Conservation (phyloP, 1,139 yeast genomes). For the Debaryomycetaceae sp. region DNA sequence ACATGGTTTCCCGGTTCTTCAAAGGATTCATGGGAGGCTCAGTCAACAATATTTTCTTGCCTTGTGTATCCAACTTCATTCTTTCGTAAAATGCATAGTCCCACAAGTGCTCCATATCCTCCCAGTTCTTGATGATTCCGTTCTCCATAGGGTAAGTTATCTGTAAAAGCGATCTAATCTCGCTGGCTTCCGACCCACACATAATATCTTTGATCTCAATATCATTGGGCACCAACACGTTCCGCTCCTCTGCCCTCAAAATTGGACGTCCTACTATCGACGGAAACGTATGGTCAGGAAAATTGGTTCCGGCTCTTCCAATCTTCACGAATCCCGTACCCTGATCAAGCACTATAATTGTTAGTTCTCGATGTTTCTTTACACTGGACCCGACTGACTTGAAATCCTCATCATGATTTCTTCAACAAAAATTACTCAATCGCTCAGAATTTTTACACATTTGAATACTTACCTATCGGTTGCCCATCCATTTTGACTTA, state of each 20-base stretch:
- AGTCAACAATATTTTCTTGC: constrained; percentile 79
- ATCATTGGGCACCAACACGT: constrained; percentile 49
- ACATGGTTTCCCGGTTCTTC: constrained; percentile 90
- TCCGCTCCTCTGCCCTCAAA: constrained; percentile 92
- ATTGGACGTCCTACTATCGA: constrained; percentile 98
- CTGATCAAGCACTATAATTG: constrained; percentile 79
- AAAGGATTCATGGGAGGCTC: constrained; percentile 99
- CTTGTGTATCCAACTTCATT: constrained; percentile 72
- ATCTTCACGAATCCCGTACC: constrained; percentile 97
- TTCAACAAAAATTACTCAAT: not conserved
- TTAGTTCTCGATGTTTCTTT: constrained; percentile 13
- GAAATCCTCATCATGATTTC: not conserved
- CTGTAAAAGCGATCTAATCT: constrained; percentile 84
- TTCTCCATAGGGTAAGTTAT: constrained; percentile 97
- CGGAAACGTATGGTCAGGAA: constrained; percentile 98
- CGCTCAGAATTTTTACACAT: not conserved
- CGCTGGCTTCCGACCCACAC: constrained; percentile 97
- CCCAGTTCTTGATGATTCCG: constrained; percentile 97
- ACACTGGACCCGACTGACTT: not conserved
- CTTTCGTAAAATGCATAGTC: constrained; percentile 94
- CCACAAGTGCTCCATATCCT: constrained; percentile 98
- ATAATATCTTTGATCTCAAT: constrained; percentile 84
- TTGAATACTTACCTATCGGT: constrained; percentile 53
- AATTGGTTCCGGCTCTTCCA: constrained; percentile 95
- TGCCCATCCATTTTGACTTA: constrained; percentile 34